phyloP scores from a whole-genome alignment of 257 asterid genomes.

The Avicennia marina region DNA sequence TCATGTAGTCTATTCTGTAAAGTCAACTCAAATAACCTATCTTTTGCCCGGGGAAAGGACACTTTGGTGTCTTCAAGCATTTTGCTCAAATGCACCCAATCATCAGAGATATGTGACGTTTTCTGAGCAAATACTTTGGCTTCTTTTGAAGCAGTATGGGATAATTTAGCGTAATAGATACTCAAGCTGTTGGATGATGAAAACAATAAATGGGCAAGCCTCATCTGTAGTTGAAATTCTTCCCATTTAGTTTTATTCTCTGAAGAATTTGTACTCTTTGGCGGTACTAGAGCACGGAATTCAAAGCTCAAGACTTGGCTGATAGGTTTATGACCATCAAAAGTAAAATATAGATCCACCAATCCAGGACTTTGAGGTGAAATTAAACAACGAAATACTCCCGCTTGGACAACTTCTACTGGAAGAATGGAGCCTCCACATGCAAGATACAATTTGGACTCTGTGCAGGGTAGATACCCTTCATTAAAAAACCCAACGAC shows the following conservation, averaged over 20 bases:
- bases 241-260: conserved; percentile 55
- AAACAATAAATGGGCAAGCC: conserved; percentile 80
- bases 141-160: conserved; percentile 52
- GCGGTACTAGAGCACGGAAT: conserved; percentile 55
- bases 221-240: conserved; percentile 64
- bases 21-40: conserved; percentile 64
- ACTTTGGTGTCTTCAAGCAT: conserved; percentile 46
- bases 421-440: conserved; percentile 66
- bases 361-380: conserved; percentile 69
- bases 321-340: conserved; percentile 71
- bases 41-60: conserved; percentile 67
- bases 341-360: conserved; percentile 62
- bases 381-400: conserved; percentile 70
- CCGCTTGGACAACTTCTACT: conserved; percentile 60
- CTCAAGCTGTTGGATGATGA: conserved; percentile 59
- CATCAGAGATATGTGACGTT: conserved; percentile 41
- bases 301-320: conserved; percentile 77
- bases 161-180: conserved; percentile 42
- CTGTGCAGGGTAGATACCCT: conserved; percentile 35
- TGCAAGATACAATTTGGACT: conserved; percentile 47
- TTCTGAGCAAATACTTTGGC: conserved; percentile 63
- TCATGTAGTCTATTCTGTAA: conserved; percentile 67
- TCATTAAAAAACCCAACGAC: conserved; percentile 65
- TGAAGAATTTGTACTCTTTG: conserved; percentile 19
- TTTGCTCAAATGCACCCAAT: conserved; percentile 53